Percentiles rank a stretch among this genome's conserved stretches.
These are phyloP conservation scores for Suillus variegatus DNA, from an alignment of 768 basidiomycete species.

Conservation along the genomic window DNA sequence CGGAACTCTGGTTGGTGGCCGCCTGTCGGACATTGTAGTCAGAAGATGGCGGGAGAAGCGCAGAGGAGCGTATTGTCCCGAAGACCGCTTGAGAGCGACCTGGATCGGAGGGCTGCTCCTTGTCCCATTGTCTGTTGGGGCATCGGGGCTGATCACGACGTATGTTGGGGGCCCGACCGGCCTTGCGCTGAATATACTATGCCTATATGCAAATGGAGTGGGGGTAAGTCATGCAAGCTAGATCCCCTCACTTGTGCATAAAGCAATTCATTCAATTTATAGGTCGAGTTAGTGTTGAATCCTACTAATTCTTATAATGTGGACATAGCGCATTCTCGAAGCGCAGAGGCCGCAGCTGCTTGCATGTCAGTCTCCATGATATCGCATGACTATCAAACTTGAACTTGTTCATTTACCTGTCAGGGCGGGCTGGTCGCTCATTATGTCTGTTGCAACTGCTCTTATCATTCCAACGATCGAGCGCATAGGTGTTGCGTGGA, in stretches of 20 bases:
- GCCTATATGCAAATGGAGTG: conserved; percentile 59
- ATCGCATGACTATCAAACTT: background rate
- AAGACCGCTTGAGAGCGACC: conserved; percentile 58
- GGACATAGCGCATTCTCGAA: background rate
- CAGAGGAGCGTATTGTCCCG: conserved; percentile 58
- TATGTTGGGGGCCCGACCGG: conserved; percentile 49
- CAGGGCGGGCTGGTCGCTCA: conserved; percentile 49
- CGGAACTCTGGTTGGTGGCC: conserved; percentile 57
- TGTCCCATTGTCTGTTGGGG: conserved; percentile 49
- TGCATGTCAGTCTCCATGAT: conserved; percentile 38
- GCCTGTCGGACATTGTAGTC: conserved; percentile 53
- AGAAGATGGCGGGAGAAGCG: conserved; percentile 45
- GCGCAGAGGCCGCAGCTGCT: conserved; percentile 40
- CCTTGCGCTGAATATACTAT: conserved; percentile 48
- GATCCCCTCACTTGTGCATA: background rate
- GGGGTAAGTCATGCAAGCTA: conserved; percentile 41
- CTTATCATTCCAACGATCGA: conserved; percentile 54
- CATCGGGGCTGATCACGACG: conserved; percentile 46
- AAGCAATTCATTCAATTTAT: background rate
- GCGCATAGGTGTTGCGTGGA: conserved; percentile 44
- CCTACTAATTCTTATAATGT: background rate
- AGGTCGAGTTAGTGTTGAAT: background rate
- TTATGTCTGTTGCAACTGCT: conserved; percentile 45
- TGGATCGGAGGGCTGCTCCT: conserved; percentile 43
- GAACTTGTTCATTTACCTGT: background rate